A percentile compares a stretch with the other conserved stretches of the same genome.
Evolutionary conservation across 2,329 filamentous ascomycete genomes (phyloP).

Genomic region (Calonectria pseudoturangicola): DNA sequence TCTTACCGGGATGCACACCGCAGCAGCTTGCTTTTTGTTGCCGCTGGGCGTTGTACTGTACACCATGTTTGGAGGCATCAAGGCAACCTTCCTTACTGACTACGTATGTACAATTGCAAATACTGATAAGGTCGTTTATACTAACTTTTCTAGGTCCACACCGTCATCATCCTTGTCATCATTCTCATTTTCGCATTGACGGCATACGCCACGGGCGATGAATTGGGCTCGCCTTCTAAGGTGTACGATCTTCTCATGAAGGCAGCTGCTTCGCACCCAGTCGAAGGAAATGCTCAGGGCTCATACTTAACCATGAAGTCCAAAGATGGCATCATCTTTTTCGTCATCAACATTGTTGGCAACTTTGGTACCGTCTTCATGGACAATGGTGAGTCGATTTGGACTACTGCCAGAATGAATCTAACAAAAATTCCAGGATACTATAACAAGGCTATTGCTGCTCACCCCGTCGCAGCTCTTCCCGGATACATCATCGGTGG

Average conservation of each 20-base stretch:
- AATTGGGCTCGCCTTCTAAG: constrained; percentile 6
- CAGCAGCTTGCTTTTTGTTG: constrained; percentile 6
- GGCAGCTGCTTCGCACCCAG: neutral
- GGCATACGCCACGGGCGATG: constrained; percentile 13
- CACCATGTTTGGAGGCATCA: constrained; percentile 20
- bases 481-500: constrained; percentile 16
- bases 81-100: constrained; percentile 7
- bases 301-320: constrained; percentile 89
- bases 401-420: fast-evolving
- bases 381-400: constrained; percentile 78
- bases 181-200: constrained; percentile 19
- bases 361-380: constrained; percentile 90
- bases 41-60: constrained; percentile 1
- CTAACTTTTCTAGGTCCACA: constrained; percentile 13
- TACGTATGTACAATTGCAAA: neutral
- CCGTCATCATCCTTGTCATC: constrained; percentile 15
- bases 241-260: constrained; percentile 13
- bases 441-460: constrained; percentile 16
- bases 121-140: no score
- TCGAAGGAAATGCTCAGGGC: constrained; percentile 85
- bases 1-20: constrained; percentile 2
- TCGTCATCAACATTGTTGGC: constrained; percentile 89
- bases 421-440: neutral
- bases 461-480: constrained; percentile 12
- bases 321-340: constrained; percentile 86